Evolutionary conservation across 2,329 filamentous ascomycete species (phyloP).

Genomic region (Botrytis paeoniae): DNA sequence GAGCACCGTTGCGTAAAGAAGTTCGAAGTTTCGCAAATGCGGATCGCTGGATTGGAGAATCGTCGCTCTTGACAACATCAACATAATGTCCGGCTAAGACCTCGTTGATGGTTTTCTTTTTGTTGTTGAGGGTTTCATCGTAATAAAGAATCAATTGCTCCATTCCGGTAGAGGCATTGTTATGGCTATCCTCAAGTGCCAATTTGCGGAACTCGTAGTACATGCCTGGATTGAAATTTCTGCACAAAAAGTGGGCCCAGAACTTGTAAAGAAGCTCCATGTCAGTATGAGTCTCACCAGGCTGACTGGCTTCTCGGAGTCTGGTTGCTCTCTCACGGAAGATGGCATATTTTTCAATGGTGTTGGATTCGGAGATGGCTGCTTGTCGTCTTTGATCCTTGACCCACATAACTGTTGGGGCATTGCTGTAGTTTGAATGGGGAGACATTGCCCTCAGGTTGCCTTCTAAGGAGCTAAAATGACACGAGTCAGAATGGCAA

Average conservation of each 20-base stretch:
- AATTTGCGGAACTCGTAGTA: constrained; percentile 70
- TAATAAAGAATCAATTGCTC: constrained; percentile 65
- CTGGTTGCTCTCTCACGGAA: constrained; percentile 43
- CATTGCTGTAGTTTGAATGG: constrained; percentile 26
- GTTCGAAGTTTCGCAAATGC: constrained; percentile 51
- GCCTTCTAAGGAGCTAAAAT: constrained; percentile 32
- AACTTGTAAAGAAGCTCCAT: constrained; percentile 70
- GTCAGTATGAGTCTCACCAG: constrained; percentile 48
- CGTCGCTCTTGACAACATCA: constrained; percentile 50
- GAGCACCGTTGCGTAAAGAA: constrained; percentile 52
- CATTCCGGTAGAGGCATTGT: constrained; percentile 54
- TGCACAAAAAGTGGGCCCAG: constrained; percentile 70
- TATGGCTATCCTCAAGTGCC: constrained; percentile 62
- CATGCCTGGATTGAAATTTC: constrained; percentile 72
- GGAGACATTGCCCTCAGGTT: constrained; percentile 29
- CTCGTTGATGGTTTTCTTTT: constrained; percentile 48
- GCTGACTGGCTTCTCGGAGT: constrained; percentile 38
- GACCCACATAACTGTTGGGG: constrained; percentile 41
- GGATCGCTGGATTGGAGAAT: constrained; percentile 40
- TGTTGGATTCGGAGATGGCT: constrained; percentile 38
- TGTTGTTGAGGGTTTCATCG: constrained; percentile 52
- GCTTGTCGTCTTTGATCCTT: constrained; percentile 38
- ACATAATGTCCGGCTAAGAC: constrained; percentile 54
- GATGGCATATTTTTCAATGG: constrained; percentile 38
- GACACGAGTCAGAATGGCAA: neutral